A percentile compares a stretch with the other conserved stretches of the same genome.
phyloP scores from a whole-genome alignment of 768 basidiomycete genomes.

The Xerocomus brunneocitrinus region DNA sequence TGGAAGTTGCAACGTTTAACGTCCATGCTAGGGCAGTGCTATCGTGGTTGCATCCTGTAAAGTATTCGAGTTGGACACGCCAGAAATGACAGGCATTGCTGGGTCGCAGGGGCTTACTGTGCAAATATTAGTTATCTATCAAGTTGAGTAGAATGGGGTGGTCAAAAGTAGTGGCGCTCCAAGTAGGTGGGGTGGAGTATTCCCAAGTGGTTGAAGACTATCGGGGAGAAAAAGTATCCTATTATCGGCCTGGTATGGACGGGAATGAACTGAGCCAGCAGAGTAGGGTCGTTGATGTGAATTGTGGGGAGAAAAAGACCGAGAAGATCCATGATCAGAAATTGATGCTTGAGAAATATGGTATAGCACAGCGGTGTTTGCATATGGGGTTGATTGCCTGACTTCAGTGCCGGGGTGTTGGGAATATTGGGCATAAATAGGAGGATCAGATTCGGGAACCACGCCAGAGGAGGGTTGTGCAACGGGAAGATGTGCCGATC shows the following conservation, averaged over 20 bases:
- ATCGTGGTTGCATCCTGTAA: conserved; percentile 6
- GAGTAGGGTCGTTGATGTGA: conserved; percentile 18
- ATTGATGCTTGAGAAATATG: conserved; percentile 10
- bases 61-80: conserved; percentile 11
- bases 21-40: conserved; percentile 4
- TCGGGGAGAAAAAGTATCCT: conserved; percentile 11
- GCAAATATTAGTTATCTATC: conserved; percentile 5
- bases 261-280: conserved; percentile 15
- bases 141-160: conserved; percentile 29
- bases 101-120: conserved; percentile 6
- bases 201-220: conserved; percentile 5
- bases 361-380: conserved; percentile 8
- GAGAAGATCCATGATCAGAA: conserved; percentile 7
- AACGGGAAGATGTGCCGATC: conserved; percentile 7
- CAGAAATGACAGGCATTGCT: conserved; percentile 9
- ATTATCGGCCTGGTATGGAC: conserved; percentile 11
- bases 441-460: conserved; percentile 7
- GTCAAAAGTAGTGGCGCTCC: conserved; percentile 23
- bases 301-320: conserved; percentile 6
- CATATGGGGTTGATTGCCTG: conserved; percentile 14
- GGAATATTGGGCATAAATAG: conserved; percentile 16
- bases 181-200: conserved; percentile 9
- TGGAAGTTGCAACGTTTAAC: conserved; percentile 9
- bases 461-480: conserved; percentile 8
- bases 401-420: conserved; percentile 5